A percentile compares a stretch with the other conserved stretches of the same genome.
phyloP scores from a whole-genome alignment of 768 basidiomycete species.

The Lyophyllum atratum region DNA sequence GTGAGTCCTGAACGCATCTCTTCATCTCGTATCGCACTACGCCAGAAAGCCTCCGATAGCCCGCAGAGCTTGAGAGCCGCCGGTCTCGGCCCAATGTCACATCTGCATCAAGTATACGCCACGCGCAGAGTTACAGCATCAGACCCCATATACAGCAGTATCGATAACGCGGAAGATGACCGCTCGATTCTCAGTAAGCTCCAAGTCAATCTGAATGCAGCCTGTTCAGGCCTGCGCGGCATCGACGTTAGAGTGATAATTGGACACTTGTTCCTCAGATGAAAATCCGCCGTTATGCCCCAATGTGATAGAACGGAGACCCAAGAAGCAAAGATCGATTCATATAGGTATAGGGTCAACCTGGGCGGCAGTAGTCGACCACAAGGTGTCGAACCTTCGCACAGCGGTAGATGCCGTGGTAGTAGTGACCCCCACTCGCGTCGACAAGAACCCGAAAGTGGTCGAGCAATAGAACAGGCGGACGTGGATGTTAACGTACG shows the following conservation, averaged over 20 bases:
- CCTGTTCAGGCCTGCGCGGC: background rate
- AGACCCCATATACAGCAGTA: slow-evolving; percentile 1
- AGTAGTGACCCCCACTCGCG: background rate
- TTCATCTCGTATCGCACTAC: background rate
- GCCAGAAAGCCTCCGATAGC: slow-evolving; percentile 9
- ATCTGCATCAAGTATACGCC: slow-evolving; percentile 6
- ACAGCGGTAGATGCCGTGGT: slow-evolving; percentile 11
- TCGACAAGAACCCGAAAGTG: background rate
- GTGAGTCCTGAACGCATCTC: background rate
- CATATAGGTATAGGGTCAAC: slow-evolving; percentile 6
- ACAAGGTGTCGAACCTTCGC: slow-evolving; percentile 10
- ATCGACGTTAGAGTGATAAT: background rate
- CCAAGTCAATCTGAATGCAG: background rate
- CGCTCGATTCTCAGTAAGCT: background rate
- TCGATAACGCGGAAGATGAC: background rate
- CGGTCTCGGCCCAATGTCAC: slow-evolving; percentile 9
- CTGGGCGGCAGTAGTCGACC: slow-evolving; percentile 7
- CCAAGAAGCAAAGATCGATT: background rate
- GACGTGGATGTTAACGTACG: background rate
- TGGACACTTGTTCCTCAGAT: background rate
- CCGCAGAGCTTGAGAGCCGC: background rate
- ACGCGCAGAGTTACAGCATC: slow-evolving; percentile 2
- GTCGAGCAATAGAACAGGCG: background rate
- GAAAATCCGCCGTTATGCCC: background rate
- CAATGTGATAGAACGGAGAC: slow-evolving; percentile 1